These are phyloP conservation scores for Iberis pinnata DNA, from an alignment of 345 rosid genomes.

Conservation along the genomic window DNA sequence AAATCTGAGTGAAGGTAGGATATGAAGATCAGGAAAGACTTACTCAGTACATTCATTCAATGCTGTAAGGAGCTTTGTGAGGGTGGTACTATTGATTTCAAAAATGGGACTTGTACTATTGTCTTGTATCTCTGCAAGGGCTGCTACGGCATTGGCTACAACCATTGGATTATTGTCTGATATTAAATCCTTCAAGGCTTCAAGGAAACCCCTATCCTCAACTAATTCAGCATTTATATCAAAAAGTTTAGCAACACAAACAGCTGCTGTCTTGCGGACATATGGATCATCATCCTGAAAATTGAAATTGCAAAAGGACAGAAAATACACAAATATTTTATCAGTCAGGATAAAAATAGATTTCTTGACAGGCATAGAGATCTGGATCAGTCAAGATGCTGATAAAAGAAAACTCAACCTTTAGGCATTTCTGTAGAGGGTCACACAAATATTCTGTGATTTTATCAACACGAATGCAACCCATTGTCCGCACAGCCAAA, in stretches of 20 bases:
- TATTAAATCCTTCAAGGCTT: slow-evolving; percentile 87
- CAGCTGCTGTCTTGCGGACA: slow-evolving; percentile 96
- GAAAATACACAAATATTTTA: not conserved
- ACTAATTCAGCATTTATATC: slow-evolving; percentile 95
- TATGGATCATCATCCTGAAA: slow-evolving; percentile 95
- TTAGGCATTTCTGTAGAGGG: slow-evolving; percentile 96
- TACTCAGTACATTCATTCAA: slow-evolving; percentile 98
- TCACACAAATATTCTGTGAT: slow-evolving; percentile 92
- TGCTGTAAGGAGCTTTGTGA: slow-evolving; percentile 91
- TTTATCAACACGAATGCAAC: slow-evolving; percentile 96
- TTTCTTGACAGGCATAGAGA: not conserved
- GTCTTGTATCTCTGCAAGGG: slow-evolving; percentile 96
- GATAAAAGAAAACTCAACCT: slow-evolving; percentile 39
- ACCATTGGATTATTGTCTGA: slow-evolving; percentile 99
- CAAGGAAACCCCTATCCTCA: slow-evolving; percentile 93
- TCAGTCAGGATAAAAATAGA: not conserved
- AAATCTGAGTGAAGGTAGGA: slow-evolving; percentile 9
- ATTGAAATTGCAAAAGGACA: slow-evolving; percentile 6
- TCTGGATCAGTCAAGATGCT: not conserved
- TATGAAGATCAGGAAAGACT: slow-evolving; percentile 25
- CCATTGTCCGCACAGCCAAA: slow-evolving; percentile 95
- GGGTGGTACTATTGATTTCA: slow-evolving; percentile 80
- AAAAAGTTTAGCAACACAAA: slow-evolving; percentile 92
- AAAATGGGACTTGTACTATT: slow-evolving; percentile 66
- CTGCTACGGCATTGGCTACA: slow-evolving; percentile 96